Percentiles rank a stretch among this genome's conserved stretches.
Evolutionary conservation across 805 yeast genomes (phyloP).

Genomic region (Saccharomycopsis sp.): DNA sequence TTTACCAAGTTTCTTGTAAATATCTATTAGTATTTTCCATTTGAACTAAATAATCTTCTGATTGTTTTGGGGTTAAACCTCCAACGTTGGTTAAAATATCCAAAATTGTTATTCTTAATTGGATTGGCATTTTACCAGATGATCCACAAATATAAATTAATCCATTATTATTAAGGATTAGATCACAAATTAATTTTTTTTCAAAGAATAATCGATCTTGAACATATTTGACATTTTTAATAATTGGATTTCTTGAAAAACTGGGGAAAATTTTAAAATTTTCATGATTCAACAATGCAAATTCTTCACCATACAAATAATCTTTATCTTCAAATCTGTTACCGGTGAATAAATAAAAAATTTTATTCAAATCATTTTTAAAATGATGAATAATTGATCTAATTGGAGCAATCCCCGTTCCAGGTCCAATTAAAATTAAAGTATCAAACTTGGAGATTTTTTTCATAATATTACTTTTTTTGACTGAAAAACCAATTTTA

Average conservation of each 20-base stretch:
- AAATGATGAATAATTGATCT: slow-evolving; percentile 48
- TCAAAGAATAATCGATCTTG: slow-evolving; percentile 59
- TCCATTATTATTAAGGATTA: slow-evolving; percentile 46
- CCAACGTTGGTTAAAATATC: slow-evolving; percentile 44
- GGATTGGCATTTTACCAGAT: slow-evolving; percentile 88
- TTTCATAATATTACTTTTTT: slow-evolving; percentile 1
- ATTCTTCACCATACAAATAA: slow-evolving; percentile 48
- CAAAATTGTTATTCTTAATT: slow-evolving; percentile 70
- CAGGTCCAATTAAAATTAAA: slow-evolving; percentile 74
- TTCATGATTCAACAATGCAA: slow-evolving; percentile 30
- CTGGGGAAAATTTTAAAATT: slow-evolving; percentile 33
- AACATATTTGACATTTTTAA: slow-evolving; percentile 48
- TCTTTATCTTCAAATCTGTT: slow-evolving; percentile 59
- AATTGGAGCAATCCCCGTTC: slow-evolving; percentile 96
- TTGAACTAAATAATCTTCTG: slow-evolving; percentile 38
- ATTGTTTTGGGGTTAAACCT: slow-evolving; percentile 31
- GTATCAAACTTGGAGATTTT: neutral
- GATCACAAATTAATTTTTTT: slow-evolving; percentile 33
- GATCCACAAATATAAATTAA: slow-evolving; percentile 81
- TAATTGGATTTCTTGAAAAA: slow-evolving; percentile 35
- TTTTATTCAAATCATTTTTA: slow-evolving; percentile 17
- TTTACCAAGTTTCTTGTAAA: slow-evolving; percentile 83
- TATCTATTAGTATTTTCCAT: slow-evolving; percentile 62
- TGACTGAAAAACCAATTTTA: slow-evolving; percentile 6
- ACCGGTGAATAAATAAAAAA: slow-evolving; percentile 58